These are phyloP conservation scores for Ilex asprella DNA, from an alignment of 257 asterid species.

Conservation along the genomic window DNA sequence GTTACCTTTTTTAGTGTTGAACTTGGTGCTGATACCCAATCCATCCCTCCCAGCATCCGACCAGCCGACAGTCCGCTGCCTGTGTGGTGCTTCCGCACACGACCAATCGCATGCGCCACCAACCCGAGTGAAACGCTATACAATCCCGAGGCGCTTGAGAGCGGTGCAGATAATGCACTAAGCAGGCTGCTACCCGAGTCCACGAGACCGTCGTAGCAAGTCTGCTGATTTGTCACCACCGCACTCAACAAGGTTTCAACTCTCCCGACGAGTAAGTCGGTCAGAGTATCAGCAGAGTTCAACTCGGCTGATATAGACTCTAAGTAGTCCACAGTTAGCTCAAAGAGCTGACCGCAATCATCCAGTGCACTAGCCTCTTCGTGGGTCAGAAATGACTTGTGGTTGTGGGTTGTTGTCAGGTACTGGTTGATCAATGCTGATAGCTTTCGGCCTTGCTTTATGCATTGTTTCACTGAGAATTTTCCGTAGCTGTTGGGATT, in stretches of 20 bases:
- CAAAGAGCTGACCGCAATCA: constrained; percentile 29
- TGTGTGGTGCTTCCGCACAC: constrained; percentile 1
- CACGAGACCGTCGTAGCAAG: constrained; percentile 34
- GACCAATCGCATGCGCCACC: constrained; percentile 26
- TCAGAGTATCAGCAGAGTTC: neutral
- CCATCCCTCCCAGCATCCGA: constrained; percentile 7
- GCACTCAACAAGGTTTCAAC: constrained; percentile 39
- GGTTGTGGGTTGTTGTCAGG: constrained; percentile 3
- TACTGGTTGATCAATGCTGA: constrained; percentile 18
- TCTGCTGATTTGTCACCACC: constrained; percentile 41
- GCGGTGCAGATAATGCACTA: constrained; percentile 15
- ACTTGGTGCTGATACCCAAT: constrained; percentile 19
- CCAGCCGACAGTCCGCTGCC: constrained; percentile 3
- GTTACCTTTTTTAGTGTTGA: constrained; percentile 24
- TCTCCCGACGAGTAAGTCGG: constrained; percentile 19
- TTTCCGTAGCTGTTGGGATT: constrained; percentile 18
- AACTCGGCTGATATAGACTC: constrained; percentile 15
- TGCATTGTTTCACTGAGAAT: constrained; percentile 28
- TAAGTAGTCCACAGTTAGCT: constrained; percentile 26
- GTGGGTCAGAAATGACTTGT: constrained; percentile 5
- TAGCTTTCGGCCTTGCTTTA: constrained; percentile 18
- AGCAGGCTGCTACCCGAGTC: constrained; percentile 25
- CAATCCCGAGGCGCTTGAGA: constrained; percentile 4
- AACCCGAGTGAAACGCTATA: constrained; percentile 33
- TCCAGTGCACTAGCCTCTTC: constrained; percentile 24